Evolutionary conservation across 495 filamentous ascomycete species (phyloP).

Genomic region (Podospora comata): DNA sequence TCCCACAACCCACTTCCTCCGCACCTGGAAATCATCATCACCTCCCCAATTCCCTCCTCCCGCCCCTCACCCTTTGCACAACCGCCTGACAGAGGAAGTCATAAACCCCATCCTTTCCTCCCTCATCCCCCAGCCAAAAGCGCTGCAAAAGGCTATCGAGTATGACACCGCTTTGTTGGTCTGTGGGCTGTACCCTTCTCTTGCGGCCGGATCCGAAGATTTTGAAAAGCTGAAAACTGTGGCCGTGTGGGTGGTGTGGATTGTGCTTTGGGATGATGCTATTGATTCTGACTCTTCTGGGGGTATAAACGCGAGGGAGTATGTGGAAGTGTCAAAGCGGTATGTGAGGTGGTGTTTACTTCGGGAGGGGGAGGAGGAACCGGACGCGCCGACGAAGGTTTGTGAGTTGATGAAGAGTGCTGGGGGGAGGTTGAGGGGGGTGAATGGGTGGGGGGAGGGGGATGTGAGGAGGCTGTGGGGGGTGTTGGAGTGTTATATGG

Average conservation of each 20-base stretch:
- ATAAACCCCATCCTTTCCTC: not conserved
- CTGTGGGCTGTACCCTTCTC: not conserved
- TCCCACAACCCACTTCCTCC: not conserved
- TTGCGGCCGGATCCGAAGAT: not conserved
- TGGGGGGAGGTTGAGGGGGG: not conserved
- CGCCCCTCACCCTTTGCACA: not conserved
- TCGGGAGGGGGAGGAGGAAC: not conserved
- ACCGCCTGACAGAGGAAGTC: not conserved
- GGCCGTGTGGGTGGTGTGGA: not conserved
- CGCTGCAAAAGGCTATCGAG: not conserved
- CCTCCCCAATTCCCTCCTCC: not conserved
- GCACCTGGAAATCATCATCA: not conserved
- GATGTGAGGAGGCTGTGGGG: not conserved
- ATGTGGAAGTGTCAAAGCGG: not conserved
- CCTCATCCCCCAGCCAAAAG: not conserved
- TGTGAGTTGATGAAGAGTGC: conserved; percentile 9
- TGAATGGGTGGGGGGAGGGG: not conserved
- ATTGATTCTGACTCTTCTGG: not conserved
- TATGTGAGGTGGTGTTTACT: not conserved
- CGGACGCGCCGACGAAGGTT: conserved; percentile 10
- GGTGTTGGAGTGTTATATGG: not conserved
- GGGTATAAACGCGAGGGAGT: not conserved
- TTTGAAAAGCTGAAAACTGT: not conserved
- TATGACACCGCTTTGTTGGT: not conserved
- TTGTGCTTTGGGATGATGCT: not conserved